Evolutionary conservation across 352 stramenopile species (phyloP).

Genomic region (Phytophthora agathidicida): DNA sequence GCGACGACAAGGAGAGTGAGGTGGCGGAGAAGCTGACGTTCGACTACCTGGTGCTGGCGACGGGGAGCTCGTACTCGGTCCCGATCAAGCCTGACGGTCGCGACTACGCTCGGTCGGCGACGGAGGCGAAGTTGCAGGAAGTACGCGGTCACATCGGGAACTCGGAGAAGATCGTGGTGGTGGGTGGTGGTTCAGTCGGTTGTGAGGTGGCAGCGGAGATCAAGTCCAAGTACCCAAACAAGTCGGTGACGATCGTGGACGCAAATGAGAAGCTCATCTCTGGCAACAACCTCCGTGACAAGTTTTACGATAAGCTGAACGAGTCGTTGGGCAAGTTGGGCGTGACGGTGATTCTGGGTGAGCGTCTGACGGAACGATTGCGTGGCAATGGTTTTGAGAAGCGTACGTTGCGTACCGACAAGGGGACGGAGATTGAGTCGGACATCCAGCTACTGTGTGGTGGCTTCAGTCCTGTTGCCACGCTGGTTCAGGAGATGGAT

Average conservation of each 20-base stretch:
- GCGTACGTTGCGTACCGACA: constrained; percentile 44
- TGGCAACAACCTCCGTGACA: constrained; percentile 29
- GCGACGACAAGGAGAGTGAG: constrained; percentile 29
- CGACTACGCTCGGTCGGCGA: constrained; percentile 28
- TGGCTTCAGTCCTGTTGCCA: constrained; percentile 31
- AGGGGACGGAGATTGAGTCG: constrained; percentile 49
- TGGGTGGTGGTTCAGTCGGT: constrained; percentile 57
- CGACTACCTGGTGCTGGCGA: constrained; percentile 70
- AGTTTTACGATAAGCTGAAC: constrained; percentile 52
- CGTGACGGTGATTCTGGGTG: constrained; percentile 58
- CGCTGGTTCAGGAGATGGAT: constrained; percentile 41
- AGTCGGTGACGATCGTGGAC: constrained; percentile 59
- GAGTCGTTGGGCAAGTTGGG: constrained; percentile 35
- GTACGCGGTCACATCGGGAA: constrained; percentile 45
- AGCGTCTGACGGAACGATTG: constrained; percentile 46
- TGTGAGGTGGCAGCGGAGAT: constrained; percentile 63
- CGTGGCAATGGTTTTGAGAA: constrained; percentile 42
- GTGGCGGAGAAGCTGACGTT: constrained; percentile 39
- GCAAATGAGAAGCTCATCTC: constrained; percentile 33
- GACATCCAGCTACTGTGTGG: constrained; percentile 54
- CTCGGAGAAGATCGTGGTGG: constrained; percentile 50
- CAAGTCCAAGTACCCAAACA: constrained; percentile 49
- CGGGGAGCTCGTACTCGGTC: constrained; percentile 53
- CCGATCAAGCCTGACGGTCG: constrained; percentile 53
- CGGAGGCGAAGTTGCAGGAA: constrained; percentile 36